Evolutionary conservation across 306 rosid species (phyloP).

Genomic region (Rosa multiflora): DNA sequence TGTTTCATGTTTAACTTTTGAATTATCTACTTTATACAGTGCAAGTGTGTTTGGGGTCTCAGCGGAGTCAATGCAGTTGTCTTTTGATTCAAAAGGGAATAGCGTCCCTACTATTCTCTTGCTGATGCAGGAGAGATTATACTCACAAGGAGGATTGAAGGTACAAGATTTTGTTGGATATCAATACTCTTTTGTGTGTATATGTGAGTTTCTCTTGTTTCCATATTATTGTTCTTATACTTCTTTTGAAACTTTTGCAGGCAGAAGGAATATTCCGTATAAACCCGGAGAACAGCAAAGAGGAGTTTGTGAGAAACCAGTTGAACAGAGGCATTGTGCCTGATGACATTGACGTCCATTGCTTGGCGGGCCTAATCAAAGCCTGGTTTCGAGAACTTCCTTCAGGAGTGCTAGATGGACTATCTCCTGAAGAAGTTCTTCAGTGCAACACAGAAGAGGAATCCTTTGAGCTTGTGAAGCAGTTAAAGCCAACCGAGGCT

Average conservation of each 20-base stretch:
- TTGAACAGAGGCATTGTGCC: constrained; percentile 87
- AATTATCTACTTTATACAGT: constrained; percentile 43
- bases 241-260: constrained; percentile 33
- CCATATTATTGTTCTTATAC: neutral
- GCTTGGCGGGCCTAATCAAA: constrained; percentile 85
- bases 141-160: constrained; percentile 86
- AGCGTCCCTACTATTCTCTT: constrained; percentile 87
- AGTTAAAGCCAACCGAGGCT: constrained; percentile 72
- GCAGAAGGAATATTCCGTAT: constrained; percentile 93
- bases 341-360: constrained; percentile 82
- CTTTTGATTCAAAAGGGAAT: constrained; percentile 82
- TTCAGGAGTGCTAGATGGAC: constrained; percentile 89
- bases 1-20: constrained; percentile 29
- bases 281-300: constrained; percentile 83
- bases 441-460: constrained; percentile 88
- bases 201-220: constrained; percentile 1
- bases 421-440: constrained; percentile 92
- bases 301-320: constrained; percentile 79
- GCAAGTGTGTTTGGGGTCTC: constrained; percentile 92
- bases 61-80: constrained; percentile 94
- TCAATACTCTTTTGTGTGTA: neutral
- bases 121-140: constrained; percentile 91
- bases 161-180: constrained; percentile 25
- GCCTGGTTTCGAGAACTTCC: constrained; percentile 99
- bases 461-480: constrained; percentile 73